Evolutionary conservation across 192 early-diverging fungal species (phyloP).

Genomic region (Backusella liffmaniae): DNA sequence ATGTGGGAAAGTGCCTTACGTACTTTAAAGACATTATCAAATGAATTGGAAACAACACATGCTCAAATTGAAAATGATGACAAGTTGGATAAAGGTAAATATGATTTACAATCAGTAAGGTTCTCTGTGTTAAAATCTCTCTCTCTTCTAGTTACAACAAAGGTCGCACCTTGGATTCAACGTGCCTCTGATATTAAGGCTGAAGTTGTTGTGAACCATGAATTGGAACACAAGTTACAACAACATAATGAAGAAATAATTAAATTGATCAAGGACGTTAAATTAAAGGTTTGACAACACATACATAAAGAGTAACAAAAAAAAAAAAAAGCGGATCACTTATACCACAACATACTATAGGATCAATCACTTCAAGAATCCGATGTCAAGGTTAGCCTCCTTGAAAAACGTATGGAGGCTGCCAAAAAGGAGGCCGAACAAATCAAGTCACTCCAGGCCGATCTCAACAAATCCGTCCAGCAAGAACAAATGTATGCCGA

Average conservation of each 20-base stretch:
- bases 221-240: slow-evolving; percentile 73
- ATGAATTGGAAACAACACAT: slow-evolving; percentile 45
- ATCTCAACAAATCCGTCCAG: slow-evolving; percentile 53
- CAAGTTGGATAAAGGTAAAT: slow-evolving; percentile 51
- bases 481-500: slow-evolving; percentile 73
- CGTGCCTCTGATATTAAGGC: slow-evolving; percentile 78
- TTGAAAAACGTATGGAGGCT: slow-evolving; percentile 78
- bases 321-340: not conserved
- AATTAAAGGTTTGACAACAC: slow-evolving; percentile 55
- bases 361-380: slow-evolving; percentile 80
- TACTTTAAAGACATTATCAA: slow-evolving; percentile 42
- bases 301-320: too few species aligned
- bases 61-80: slow-evolving; percentile 50
- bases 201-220: slow-evolving; percentile 77
- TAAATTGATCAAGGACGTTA: slow-evolving; percentile 74
- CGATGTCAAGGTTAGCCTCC: slow-evolving; percentile 70
- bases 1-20: slow-evolving; percentile 61
- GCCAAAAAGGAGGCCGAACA: slow-evolving; percentile 66
- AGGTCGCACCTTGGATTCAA: slow-evolving; percentile 75
- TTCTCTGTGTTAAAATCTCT: too few species aligned
- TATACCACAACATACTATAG: slow-evolving; percentile 61
- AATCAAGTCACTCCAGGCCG: slow-evolving; percentile 56
- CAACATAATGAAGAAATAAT: slow-evolving; percentile 78
- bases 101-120: too few species aligned
- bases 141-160: slow-evolving; percentile 37